These are phyloP conservation scores for Castanopsis chinensis DNA, from an alignment of 306 rosid species.

Conservation along the genomic window DNA sequence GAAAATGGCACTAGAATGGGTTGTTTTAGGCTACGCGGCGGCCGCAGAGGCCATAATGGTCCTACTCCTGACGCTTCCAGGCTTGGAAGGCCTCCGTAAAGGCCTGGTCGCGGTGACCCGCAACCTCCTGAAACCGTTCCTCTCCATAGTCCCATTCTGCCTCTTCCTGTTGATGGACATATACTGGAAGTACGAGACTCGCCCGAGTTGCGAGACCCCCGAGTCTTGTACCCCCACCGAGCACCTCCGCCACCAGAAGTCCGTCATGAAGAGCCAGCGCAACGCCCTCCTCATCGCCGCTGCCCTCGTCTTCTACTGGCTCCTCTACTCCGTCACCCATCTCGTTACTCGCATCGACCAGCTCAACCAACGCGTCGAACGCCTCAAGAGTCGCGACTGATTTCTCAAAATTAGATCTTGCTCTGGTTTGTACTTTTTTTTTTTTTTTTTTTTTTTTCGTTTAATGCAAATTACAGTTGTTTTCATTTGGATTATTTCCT, in stretches of 20 bases:
- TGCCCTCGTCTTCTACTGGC: constrained; percentile 90
- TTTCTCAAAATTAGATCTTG: not conserved
- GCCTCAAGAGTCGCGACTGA: constrained; percentile 80
- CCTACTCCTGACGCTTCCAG: constrained; percentile 82
- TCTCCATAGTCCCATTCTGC: constrained; percentile 89
- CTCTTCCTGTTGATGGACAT: constrained; percentile 88
- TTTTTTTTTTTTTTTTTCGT: not conserved
- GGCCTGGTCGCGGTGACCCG: constrained; percentile 85
- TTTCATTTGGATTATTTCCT: not conserved
- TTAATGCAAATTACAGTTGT: not conserved
- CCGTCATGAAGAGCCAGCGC: constrained; percentile 98
- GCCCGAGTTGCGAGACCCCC: constrained; percentile 59
- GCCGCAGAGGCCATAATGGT: constrained; percentile 97
- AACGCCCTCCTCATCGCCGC: constrained; percentile 90
- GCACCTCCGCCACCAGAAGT: constrained; percentile 88
- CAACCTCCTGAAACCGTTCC: constrained; percentile 91
- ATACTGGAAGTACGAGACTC: constrained; percentile 91
- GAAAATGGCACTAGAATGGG: constrained; percentile 95
- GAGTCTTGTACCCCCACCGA: constrained; percentile 86
- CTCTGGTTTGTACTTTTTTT: not conserved
- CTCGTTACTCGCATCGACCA: constrained; percentile 77
- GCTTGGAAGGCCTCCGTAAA: constrained; percentile 83
- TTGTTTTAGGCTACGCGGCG: constrained; percentile 91
- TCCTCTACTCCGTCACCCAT: constrained; percentile 82
- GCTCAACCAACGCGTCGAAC: constrained; percentile 81